Conservation (phyloP, 495 filamentous ascomycete genomes). For the Podospora comata region DNA sequence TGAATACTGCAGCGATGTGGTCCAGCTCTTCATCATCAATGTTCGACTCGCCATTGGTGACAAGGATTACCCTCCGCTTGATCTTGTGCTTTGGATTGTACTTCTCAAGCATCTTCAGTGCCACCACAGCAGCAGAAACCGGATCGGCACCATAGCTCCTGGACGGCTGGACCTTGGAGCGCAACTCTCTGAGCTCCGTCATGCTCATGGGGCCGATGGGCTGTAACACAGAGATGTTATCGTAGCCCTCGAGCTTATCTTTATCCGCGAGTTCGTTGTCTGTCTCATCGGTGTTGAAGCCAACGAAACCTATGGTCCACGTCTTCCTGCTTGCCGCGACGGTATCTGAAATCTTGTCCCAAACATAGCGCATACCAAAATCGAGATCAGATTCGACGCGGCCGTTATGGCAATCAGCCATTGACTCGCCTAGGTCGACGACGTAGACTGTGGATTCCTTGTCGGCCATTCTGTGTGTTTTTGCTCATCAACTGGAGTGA, state of each 20-base stretch:
- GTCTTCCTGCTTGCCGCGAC: conserved; percentile 82
- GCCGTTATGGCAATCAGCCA: conserved; percentile 72
- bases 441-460: conserved; percentile 95
- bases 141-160: conserved; percentile 61
- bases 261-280: conserved; percentile 56
- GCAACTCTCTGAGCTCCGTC: conserved; percentile 62
- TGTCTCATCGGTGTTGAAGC: conserved; percentile 76
- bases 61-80: conserved; percentile 72
- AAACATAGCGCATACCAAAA: conserved; percentile 88
- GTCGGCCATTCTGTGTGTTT: conserved; percentile 66
- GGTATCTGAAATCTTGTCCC: conserved; percentile 88
- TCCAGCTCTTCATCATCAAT: conserved; percentile 67
- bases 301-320: conserved; percentile 73
- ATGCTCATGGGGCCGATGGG: conserved; percentile 71
- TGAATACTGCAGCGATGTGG: conserved; percentile 67
- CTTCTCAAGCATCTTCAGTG: conserved; percentile 77
- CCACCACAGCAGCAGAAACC: conserved; percentile 81
- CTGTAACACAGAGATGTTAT: conserved; percentile 72
- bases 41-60: conserved; percentile 72
- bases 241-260: conserved; percentile 60
- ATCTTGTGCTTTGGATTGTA: conserved; percentile 90
- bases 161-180: conserved; percentile 62
- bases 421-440: conserved; percentile 79
- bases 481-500: background rate
- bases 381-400: conserved; percentile 79